Conservation (phyloP, 768 basidiomycete species). For the Suillus brevipes region DNA sequence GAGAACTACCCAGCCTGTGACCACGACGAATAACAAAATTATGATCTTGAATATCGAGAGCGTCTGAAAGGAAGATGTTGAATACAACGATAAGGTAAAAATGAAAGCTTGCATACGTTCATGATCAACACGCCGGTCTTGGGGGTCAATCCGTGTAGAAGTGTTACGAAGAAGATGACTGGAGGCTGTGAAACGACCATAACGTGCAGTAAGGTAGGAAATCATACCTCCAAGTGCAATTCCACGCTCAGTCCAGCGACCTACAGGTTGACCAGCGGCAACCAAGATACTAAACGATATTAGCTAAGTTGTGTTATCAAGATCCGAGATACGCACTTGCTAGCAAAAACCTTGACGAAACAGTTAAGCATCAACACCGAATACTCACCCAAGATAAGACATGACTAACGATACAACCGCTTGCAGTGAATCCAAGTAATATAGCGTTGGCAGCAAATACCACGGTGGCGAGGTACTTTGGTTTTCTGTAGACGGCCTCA, state of each 20-base stretch:
- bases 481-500: conserved; percentile 52
- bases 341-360: conserved; percentile 33
- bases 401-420: conserved; percentile 49
- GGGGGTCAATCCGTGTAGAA: conserved; percentile 55
- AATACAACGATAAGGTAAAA: background rate
- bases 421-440: conserved; percentile 41
- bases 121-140: conserved; percentile 50
- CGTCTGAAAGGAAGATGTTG: conserved; percentile 28
- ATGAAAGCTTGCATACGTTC: conserved; percentile 42
- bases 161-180: conserved; percentile 53
- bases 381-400: background rate
- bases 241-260: conserved; percentile 53
- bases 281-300: conserved; percentile 45
- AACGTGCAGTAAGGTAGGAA: background rate
- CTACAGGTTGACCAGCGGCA: conserved; percentile 39
- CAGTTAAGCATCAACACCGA: background rate
- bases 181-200: background rate
- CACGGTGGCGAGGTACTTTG: conserved; percentile 48
- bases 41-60: conserved; percentile 55
- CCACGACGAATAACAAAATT: conserved; percentile 54
- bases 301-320: background rate
- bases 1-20: conserved; percentile 63
- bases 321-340: conserved; percentile 27
- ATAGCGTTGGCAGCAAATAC: conserved; percentile 51
- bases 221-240: conserved; percentile 55